A percentile compares a stretch with the other conserved stretches of the same genome.
Evolutionary conservation across 495 filamentous ascomycete genomes (phyloP).

Genomic region (Extremus antarcticus): DNA sequence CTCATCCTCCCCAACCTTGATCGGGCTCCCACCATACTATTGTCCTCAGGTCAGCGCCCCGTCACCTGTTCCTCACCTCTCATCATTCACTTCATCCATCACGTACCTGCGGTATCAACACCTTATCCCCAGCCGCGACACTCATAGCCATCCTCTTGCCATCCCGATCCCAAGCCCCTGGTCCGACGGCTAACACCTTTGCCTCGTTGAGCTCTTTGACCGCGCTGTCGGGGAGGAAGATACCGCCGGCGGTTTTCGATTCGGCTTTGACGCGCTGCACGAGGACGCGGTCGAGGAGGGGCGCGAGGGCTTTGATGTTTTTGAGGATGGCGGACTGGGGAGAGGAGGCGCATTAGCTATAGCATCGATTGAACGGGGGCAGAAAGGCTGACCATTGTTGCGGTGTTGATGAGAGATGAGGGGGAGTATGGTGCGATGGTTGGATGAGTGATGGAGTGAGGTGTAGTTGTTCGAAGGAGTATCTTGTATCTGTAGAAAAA

Average conservation of each 20-base stretch:
- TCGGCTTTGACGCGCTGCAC: constrained; percentile 98
- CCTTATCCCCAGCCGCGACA: constrained; percentile 75
- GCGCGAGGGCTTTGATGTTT: constrained; percentile 88
- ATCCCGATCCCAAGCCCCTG: constrained; percentile 73
- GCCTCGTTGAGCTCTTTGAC: constrained; percentile 98
- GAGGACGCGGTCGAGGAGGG: constrained; percentile 95
- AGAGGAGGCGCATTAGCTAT: not conserved
- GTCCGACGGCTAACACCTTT: constrained; percentile 88
- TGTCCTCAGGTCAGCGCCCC: constrained; percentile 26
- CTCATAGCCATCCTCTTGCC: constrained; percentile 75
- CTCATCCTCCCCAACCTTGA: constrained; percentile 97
- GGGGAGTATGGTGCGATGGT: no score
- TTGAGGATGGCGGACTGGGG: constrained; percentile 52
- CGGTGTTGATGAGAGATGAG: not conserved
- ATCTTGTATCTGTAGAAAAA: no score
- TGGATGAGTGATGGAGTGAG: no score
- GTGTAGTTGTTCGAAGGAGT: no score
- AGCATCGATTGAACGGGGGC: not conserved
- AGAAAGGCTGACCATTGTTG: constrained; percentile 18
- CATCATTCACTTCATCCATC: not conserved
- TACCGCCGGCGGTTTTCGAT: constrained; percentile 85
- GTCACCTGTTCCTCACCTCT: constrained; percentile 2
- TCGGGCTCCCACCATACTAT: constrained; percentile 86
- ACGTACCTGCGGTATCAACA: constrained; percentile 91
- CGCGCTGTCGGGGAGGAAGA: constrained; percentile 93